Percentiles rank a stretch among this genome's conserved stretches.
These are phyloP conservation scores for Aphanomyces invadans DNA, from an alignment of 352 stramenopile genomes.

Conservation along the genomic window DNA sequence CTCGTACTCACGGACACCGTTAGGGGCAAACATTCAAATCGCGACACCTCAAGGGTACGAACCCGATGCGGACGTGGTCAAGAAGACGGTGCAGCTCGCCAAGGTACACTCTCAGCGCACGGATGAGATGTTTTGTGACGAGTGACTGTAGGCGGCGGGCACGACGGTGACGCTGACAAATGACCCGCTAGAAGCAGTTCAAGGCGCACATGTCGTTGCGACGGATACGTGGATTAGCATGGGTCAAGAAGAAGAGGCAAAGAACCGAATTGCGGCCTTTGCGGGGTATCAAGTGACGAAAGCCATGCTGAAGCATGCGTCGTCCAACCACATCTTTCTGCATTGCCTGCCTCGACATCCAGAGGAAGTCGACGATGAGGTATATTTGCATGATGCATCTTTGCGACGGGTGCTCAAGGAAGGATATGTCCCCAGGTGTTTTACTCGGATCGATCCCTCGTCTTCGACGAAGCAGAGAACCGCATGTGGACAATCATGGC, in stretches of 20 bases:
- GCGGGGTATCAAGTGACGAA: constrained; percentile 92
- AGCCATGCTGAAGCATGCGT: constrained; percentile 87
- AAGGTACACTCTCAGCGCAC: constrained; percentile 34
- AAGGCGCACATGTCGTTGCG: constrained; percentile 90
- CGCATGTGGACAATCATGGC: constrained; percentile 99
- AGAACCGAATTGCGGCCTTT: constrained; percentile 91
- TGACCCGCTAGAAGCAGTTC: constrained; percentile 90
- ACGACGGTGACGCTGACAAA: constrained; percentile 77
- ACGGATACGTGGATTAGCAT: constrained; percentile 98
- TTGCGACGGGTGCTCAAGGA: too few species aligned
- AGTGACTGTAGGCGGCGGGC: constrained; percentile 34
- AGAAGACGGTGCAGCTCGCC: constrained; percentile 83
- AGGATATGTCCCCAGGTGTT: constrained; percentile 88
- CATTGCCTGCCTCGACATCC: constrained; percentile 95
- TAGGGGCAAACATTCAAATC: constrained; percentile 89
- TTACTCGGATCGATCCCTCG: constrained; percentile 92
- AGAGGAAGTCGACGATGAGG: constrained; percentile 96
- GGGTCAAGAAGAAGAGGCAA: constrained; percentile 91
- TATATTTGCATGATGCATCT: constrained; percentile 32
- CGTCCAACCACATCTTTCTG: constrained; percentile 91
- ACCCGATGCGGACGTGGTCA: constrained; percentile 82
- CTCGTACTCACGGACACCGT: not conserved
- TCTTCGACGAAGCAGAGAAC: constrained; percentile 98
- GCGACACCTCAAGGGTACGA: constrained; percentile 92
- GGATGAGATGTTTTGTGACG: not conserved